phyloP scores from a whole-genome alignment of 176 grass and related monocot genomes.

The Musa schizocarpa region DNA sequence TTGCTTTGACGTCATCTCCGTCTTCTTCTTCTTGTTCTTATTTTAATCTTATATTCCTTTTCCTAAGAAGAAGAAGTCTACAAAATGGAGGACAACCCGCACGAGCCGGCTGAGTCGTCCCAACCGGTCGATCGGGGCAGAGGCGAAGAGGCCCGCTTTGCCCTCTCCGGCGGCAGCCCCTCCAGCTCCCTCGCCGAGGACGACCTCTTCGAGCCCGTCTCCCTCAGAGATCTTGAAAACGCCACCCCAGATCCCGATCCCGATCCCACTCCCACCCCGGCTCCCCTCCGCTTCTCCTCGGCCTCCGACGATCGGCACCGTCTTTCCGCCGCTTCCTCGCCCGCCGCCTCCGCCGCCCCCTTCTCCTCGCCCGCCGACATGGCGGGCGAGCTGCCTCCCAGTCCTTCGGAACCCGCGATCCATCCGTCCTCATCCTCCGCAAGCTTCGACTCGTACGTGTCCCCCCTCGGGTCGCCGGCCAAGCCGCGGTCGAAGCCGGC shows the following conservation, averaged over 20 bases:
- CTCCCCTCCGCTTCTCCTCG: not conserved
- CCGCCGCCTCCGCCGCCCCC: conserved; percentile 2
- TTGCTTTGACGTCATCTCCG: conserved; percentile 5
- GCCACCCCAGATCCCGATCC: not conserved
- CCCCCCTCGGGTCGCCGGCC: conserved; percentile 1
- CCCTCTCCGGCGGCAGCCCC: conserved; percentile 15
- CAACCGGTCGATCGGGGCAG: conserved; percentile 9
- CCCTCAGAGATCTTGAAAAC: conserved; percentile 25
- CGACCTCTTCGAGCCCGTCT: conserved; percentile 37
- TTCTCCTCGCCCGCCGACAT: not conserved
- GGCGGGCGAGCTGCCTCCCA: not conserved
- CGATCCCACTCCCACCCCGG: not conserved
- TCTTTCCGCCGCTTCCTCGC: not conserved
- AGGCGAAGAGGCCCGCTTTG: not conserved
- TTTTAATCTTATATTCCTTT: conserved; percentile 21
- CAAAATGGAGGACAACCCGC: conserved; percentile 62
- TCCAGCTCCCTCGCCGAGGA: conserved; percentile 25
- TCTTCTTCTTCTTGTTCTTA: conserved; percentile 13
- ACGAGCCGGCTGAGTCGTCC: conserved; percentile 14
- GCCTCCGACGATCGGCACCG: conserved; percentile 14
- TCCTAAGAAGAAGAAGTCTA: not conserved
- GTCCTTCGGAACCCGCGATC: conserved; percentile 5
- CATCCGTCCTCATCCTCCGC: not conserved
- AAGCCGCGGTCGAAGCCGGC: conserved; percentile 26
- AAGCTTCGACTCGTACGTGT: conserved; percentile 8